Conservation (phyloP, 2,329 filamentous ascomycete species). For the Trichoderma hamatum region DNA sequence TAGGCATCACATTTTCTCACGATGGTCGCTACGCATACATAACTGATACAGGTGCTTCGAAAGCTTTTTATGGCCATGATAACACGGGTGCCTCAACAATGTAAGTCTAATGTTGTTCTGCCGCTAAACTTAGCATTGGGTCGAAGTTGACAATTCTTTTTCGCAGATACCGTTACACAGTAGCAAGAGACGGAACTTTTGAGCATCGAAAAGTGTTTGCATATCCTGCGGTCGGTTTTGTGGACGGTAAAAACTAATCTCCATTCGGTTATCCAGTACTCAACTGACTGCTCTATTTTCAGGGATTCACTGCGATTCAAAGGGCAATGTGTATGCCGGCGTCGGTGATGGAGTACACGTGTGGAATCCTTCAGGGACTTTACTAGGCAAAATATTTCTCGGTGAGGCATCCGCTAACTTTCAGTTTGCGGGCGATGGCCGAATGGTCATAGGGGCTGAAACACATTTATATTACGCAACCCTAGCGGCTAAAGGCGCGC, state of each 20-base stretch:
- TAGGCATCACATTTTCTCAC: conserved; percentile 51
- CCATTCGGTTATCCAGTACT: not conserved
- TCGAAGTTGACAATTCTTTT: not conserved
- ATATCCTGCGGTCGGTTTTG: conserved; percentile 18
- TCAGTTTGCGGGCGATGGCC: conserved; percentile 48
- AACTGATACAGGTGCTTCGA: conserved; percentile 46
- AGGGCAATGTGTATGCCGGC: conserved; percentile 54
- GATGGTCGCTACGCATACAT: conserved; percentile 50
- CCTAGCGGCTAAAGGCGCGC: conserved; percentile 14
- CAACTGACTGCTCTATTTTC: conserved; percentile 53
- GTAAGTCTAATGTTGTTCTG: not conserved
- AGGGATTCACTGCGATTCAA: conserved; percentile 50
- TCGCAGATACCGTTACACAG: conserved; percentile 24
- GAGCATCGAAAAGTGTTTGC: conserved; percentile 31
- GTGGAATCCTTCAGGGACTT: conserved; percentile 49
- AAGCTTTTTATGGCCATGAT: conserved; percentile 32
- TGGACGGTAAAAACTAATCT: conserved; percentile 18
- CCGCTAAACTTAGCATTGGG: fast-evolving
- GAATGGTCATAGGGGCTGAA: conserved; percentile 44
- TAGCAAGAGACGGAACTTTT: conserved; percentile 35
- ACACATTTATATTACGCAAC: conserved; percentile 24
- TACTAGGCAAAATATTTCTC: conserved; percentile 50
- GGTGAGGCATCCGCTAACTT: conserved; percentile 51
- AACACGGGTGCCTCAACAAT: conserved; percentile 21
- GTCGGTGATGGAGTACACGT: conserved; percentile 54